Base-by-base conservation (phyloP, 1,284 basidiomycete genomes). In the Pseudozyma hubeiensis region DNA sequence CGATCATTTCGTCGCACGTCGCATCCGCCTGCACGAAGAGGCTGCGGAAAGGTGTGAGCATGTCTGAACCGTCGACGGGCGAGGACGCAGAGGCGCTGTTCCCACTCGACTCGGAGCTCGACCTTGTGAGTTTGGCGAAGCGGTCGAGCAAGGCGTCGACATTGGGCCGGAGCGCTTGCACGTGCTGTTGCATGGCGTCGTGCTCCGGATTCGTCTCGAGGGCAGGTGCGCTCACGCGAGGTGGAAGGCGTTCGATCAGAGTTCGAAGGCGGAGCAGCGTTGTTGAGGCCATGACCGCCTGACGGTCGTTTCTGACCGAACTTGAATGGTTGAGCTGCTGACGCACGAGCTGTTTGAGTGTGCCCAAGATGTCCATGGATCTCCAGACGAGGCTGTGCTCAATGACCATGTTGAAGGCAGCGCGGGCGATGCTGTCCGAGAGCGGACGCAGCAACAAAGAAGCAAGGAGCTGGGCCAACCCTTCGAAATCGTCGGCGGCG, bases 301-400 rank as follows among this genome's bases (percentile, higher is more conserved):
- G 71, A 1, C 62, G 45, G 30, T 69, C 71, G 50, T 74, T 64
- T 7, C 71, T 48, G 7, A 65, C 45, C 33, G 71, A 74, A 37
- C 71, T 74, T 3, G 71, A 65, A 33, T 74, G 71, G 37, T 74
- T 74, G 58, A 74, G 59, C 40, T 74, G 71, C 59, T 66, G 71
- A 1, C 71, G 71, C 11, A 74, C 71, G 35, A 74, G 66, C 50
- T 66, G 62, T n/a, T 66, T 69, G 44, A 74, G 50, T 5, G 71
- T 74, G 41, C 55, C 60, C 65, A 74, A 63, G 48, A 69, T 69
- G 48, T 74, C 71, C 66, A 74, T 69, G 8, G 62, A 62, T 29
- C 66, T 33, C 71, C 71, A 74, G 8, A 74, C 43, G 30, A 59
- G 46, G 33, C 62, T 62, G 53, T 56, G 48, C 14, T 68, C 66